Percentiles rank a stretch among this genome's conserved stretches.
Conservation (phyloP, 108 stramenopile species). For the Schizochytrium sp. region DNA sequence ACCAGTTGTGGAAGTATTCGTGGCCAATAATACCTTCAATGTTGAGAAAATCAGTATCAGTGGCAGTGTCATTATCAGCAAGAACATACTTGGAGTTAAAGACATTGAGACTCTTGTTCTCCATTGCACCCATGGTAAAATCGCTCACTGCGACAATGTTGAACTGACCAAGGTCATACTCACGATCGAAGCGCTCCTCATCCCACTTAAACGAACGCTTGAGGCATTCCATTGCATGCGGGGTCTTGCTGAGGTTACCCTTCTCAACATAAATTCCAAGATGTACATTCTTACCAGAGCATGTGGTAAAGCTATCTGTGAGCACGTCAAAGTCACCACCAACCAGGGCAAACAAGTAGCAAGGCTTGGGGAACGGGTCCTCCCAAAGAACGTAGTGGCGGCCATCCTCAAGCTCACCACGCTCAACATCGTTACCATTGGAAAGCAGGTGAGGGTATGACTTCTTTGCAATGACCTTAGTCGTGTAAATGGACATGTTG, state of each 20-base stretch:
- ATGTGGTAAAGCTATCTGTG: conserved; percentile 77
- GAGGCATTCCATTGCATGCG: conserved; percentile 88
- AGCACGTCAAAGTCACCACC: conserved; percentile 77
- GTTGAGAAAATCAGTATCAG: conserved; percentile 90
- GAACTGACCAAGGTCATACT: conserved; percentile 94
- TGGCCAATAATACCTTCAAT: conserved; percentile 93
- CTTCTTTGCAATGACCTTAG: conserved; percentile 84
- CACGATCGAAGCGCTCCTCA: conserved; percentile 89
- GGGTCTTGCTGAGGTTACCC: conserved; percentile 86
- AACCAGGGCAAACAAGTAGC: conserved; percentile 92
- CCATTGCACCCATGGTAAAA: conserved; percentile 90
- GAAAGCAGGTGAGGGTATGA: conserved; percentile 86
- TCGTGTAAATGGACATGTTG: conserved; percentile 88
- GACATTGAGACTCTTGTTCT: conserved; percentile 92
- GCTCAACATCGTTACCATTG: conserved; percentile 90
- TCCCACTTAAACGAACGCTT: conserved; percentile 95
- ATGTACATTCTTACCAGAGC: conserved; percentile 82
- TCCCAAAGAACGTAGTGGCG: conserved; percentile 88
- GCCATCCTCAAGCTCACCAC: conserved; percentile 65
- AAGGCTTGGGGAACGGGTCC: conserved; percentile 95
- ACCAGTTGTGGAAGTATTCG: conserved; percentile 91
- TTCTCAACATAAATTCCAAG: conserved; percentile 85
- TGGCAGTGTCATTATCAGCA: conserved; percentile 89
- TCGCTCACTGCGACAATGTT: conserved; percentile 89
- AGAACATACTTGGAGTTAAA: conserved; percentile 97